Conservation (phyloP, 1,284 basidiomycete genomes). For the Pseudomicrostroma phylloplanum region DNA sequence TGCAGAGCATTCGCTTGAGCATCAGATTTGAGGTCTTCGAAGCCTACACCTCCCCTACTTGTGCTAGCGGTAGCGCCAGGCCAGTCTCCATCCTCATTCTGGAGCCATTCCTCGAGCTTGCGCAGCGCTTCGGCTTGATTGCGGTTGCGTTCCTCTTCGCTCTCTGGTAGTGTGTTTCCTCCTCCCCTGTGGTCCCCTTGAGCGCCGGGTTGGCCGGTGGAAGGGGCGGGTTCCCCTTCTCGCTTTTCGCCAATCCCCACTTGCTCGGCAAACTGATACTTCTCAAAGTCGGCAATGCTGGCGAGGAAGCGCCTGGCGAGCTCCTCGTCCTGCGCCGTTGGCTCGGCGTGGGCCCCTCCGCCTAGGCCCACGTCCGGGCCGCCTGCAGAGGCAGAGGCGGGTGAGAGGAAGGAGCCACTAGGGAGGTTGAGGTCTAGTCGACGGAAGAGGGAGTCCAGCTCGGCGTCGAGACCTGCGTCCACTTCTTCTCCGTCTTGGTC, state of each 20-base stretch:
- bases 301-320: constrained; percentile 13
- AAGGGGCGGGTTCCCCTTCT: background rate
- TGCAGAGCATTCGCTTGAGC: background rate
- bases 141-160: background rate
- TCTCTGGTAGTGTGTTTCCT: background rate
- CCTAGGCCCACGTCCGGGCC: constrained; percentile 11
- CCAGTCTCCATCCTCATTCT: constrained; percentile 9
- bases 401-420: too few species aligned
- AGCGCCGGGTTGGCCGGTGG: background rate
- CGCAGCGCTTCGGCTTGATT: background rate
- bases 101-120: constrained; percentile 10
- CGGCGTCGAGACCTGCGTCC: constrained; percentile 1
- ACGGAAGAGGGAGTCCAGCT: background rate
- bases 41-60: background rate
- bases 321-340: constrained; percentile 13
- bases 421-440: background rate
- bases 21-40: background rate
- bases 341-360: background rate
- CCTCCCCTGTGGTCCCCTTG: background rate
- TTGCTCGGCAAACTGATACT: background rate
- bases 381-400: background rate
- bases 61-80: background rate
- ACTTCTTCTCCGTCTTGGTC: background rate
- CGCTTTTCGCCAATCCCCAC: background rate
- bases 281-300: constrained; percentile 5